A percentile compares a stretch with the other conserved stretches of the same genome.
phyloP scores from a whole-genome alignment of 768 basidiomycete species.

The Tylopilus rubrobrunneus region DNA sequence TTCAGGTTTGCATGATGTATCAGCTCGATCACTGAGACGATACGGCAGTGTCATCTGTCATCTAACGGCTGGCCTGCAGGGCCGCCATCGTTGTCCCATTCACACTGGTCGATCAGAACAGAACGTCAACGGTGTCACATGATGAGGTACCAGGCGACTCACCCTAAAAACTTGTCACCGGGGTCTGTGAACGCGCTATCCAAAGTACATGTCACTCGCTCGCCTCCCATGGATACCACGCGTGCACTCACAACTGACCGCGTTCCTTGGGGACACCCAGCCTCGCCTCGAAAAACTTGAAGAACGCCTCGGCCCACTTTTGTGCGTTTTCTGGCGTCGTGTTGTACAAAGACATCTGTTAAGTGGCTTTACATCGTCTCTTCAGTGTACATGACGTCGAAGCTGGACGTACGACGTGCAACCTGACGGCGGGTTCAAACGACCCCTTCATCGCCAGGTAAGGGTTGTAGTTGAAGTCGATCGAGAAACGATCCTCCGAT shows the following conservation, averaged over 20 bases:
- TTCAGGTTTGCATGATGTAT: no score
- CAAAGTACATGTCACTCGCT: not conserved
- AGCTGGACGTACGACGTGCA: slow-evolving; percentile 20
- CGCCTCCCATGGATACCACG: not conserved
- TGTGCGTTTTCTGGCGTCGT: slow-evolving; percentile 45
- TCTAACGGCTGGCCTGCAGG: no score
- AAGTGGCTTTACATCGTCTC: not conserved
- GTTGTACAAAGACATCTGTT: slow-evolving; percentile 54
- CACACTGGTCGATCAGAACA: not conserved
- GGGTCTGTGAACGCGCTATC: slow-evolving; percentile 3
- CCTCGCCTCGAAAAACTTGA: slow-evolving; percentile 48
- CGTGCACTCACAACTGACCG: slow-evolving; percentile 48
- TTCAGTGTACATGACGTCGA: not conserved
- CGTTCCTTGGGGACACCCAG: slow-evolving; percentile 46
- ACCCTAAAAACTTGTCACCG: slow-evolving; percentile 3
- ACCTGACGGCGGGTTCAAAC: slow-evolving; percentile 57
- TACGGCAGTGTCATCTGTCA: no score
- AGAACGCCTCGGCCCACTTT: slow-evolving; percentile 50
- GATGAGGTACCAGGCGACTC: not conserved
- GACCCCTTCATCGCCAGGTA: slow-evolving; percentile 53
- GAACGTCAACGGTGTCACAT: not conserved
- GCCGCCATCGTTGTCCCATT: slow-evolving; percentile 1
- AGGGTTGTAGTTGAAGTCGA: slow-evolving; percentile 52
- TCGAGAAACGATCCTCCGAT: slow-evolving; percentile 48
- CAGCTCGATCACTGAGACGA: no score